Conservation (phyloP, 208 protist genomes). For the Trypanosoma rangeli region DNA sequence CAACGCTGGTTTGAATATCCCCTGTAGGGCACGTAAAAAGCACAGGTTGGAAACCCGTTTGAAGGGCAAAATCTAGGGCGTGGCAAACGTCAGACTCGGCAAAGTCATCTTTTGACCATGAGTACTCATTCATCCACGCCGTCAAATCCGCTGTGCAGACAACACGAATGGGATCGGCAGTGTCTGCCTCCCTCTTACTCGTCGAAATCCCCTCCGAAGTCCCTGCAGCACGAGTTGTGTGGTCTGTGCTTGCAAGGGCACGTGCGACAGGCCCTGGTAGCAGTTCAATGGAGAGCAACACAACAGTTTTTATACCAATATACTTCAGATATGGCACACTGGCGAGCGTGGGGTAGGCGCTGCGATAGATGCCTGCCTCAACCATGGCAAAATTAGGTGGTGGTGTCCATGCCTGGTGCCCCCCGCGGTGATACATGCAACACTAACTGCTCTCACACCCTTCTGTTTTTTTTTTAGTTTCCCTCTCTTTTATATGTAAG, state of each 20-base stretch:
- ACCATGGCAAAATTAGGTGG: slow-evolving; percentile 84
- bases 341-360: slow-evolving; percentile 72
- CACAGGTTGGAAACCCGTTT: slow-evolving; percentile 84
- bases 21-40: slow-evolving; percentile 87
- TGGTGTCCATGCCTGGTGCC: slow-evolving; percentile 36
- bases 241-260: slow-evolving; percentile 26
- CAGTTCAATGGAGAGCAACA: slow-evolving; percentile 79
- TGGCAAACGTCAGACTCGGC: slow-evolving; percentile 61
- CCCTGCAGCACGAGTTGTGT: background rate
- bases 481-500: background rate
- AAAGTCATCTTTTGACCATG: slow-evolving; percentile 67
- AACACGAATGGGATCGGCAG: slow-evolving; percentile 37
- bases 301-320: slow-evolving; percentile 79
- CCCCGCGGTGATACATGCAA: slow-evolving; percentile 21
- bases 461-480: background rate
- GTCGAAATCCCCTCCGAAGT: background rate
- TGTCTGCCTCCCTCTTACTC: background rate
- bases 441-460: background rate
- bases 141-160: slow-evolving; percentile 57
- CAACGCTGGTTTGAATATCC: slow-evolving; percentile 82
- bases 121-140: slow-evolving; percentile 61
- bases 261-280: slow-evolving; percentile 53
- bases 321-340: slow-evolving; percentile 73
- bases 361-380: slow-evolving; percentile 75
- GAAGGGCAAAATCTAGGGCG: slow-evolving; percentile 80